phyloP scores from a whole-genome alignment of 768 basidiomycete species.

The Mycena chlorophos region DNA sequence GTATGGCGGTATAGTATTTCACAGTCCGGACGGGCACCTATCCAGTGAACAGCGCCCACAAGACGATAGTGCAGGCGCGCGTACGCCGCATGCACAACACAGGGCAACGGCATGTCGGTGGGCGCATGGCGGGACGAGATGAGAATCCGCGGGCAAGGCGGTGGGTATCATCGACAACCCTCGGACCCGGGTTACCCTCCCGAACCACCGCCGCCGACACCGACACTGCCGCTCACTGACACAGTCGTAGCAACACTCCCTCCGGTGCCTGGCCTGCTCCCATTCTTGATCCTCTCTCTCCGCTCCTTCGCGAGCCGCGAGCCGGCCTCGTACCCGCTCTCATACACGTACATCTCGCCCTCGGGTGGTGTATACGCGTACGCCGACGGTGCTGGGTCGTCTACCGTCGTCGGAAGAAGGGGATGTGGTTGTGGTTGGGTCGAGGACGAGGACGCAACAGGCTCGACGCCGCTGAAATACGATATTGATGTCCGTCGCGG shows the following conservation, averaged over 20 bases:
- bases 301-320: neutral
- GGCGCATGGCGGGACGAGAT: too few relatives aligned
- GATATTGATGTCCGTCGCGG: too few relatives aligned
- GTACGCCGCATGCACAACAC: too few relatives aligned
- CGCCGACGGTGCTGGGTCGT: neutral
- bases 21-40: too few relatives aligned
- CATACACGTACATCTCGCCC: neutral
- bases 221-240: neutral
- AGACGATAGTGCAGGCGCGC: too few relatives aligned
- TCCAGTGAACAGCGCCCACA: too few relatives aligned
- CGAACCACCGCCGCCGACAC: neutral
- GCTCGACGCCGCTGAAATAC: too few relatives aligned
- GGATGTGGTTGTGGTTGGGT: neutral
- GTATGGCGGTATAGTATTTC: too few relatives aligned
- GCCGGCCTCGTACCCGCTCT: constrained; percentile 2
- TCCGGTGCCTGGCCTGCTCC: neutral
- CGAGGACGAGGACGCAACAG: neutral
- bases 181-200: too few relatives aligned
- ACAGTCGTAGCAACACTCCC: neutral
- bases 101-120: too few relatives aligned
- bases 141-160: too few relatives aligned
- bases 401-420: neutral
- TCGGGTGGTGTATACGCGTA: neutral
- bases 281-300: neutral
- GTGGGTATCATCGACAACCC: too few relatives aligned